Base-by-base conservation (phyloP, 2,329 filamentous ascomycete genomes). In the Penicillium sp. region DNA sequence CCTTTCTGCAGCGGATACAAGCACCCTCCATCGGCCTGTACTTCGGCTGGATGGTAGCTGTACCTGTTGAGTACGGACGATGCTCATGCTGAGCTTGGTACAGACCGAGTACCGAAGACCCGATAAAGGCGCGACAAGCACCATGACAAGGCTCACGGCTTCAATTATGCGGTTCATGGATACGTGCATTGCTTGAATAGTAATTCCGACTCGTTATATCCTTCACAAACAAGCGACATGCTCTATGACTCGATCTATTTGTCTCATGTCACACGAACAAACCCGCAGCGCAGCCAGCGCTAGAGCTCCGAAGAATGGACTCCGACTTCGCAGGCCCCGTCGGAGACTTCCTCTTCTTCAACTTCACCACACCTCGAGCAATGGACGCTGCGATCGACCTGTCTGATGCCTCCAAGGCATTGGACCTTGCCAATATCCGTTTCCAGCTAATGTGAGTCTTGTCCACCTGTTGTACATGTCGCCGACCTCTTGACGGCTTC, bases 351-450 rank as follows among this genome's bases (percentile, higher is more conserved):
- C 49, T 52, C 54, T 37, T 63, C 58, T 57, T 18, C 60, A 55
- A 60, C 55, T 33, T 33, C 56, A 60, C 49, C 53, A 57, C 56
- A 24, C 37, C 31, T 37, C 27, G 13, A 51, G 54, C 63, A 55
- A 99, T 99, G 95, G 95, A 99, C 75, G 84, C 90, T 18, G 87
- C 92, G 50, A 92, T 98, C 71, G 92, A 97, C 75, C 86, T 96
- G 61, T 91, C 88, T 40, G 90, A 98, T 77, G 86, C 88, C 72
- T 86, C 87, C 66, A 90, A 91, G 80, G 93, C 94, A 16, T 82
- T 99, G 70, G 93, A 98, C 74, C 85, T 99, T 50, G 84, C 87
- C 63, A 92, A 95, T 73, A 99, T 98, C 75, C 91, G 95, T 63
- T 96, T 92, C 78, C 92, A 96, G 77, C 81, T 97, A 62, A 96